Evolutionary conservation across 805 yeast genomes (phyloP), one percentile per base, ranked within the genome.

Genomic region (Blastobotrys americana): DNA sequence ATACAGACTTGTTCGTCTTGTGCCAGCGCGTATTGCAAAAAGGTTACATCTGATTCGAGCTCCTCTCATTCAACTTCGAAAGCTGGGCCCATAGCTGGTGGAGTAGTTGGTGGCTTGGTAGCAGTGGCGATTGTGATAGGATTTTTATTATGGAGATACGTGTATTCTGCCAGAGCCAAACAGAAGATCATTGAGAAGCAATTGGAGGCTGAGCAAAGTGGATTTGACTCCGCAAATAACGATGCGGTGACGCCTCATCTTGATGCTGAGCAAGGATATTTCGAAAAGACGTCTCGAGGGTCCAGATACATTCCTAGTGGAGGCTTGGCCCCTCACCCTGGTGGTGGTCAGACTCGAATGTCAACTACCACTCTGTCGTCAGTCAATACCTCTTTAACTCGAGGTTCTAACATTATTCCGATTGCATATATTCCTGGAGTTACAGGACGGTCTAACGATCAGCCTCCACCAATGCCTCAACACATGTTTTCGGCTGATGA

Each of bases 401-500:
- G 82, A 55, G 94, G 94, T 3, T 84, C 95, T 10, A 88, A 89
- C 62, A 80, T 89, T 51, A 74, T 89, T 49, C 96, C 96, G 16
- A 82, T 90, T 46, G 95, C 95, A 2, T 89, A 88, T 59, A 85
- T 89, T 48, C 97, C 97, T 0, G 97, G 97, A 31, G 96, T 88
- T 37, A 84, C 59, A 23, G 49, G 55, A 33, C 50, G 45, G 15
- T 54, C 48, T 42, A 54, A 47, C 43, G 48, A 49, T 39, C 45
- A 45, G 51, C 31, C 31, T 8, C 57, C 62, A 17, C 53, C 59
- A 15, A 41, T 54, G 42, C 59, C 53, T 28, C 48, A 47, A 37
- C 49, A 46, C 47, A 41, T 42, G 34, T 52, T 58, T 44, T 45
- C 52, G 4, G 60, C 60, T 2, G 54, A 53, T 4, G 60, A 56